Base-by-base conservation (phyloP, 2,329 filamentous ascomycete genomes). In the Pseudocercospora cruenta region DNA sequence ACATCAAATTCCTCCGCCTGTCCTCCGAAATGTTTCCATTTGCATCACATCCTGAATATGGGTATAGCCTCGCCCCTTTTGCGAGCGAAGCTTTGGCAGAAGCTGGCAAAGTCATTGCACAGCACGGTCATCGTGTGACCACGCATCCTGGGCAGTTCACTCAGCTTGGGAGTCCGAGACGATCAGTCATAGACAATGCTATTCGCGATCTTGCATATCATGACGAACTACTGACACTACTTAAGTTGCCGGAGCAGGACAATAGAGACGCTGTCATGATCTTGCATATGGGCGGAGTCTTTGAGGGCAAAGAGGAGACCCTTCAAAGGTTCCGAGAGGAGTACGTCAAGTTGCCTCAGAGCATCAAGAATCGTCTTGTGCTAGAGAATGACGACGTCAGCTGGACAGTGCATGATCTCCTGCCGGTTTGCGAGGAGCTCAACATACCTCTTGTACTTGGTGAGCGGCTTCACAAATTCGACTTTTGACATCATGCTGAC, bases 1-100 rank as follows among this genome's bases (percentile, higher is more conserved):
- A 90, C 45, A 98, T 98, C 79, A 94, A 89, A 71, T 97, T 98
- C 77, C 88, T 98, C 87, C 88, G 94, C 1, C 83, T 98, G 21
- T 96, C 92, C 71, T 96, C 92, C 62, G 94, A 97, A 72, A 97
- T 97, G 91, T 98, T 98, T 70, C 94, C 94, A 0, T 97, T 97
- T 77, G 94, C 94, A 1, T 96, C 92, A 70, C 94, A 98, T 74
- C 85, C 87, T 24, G 90, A 92, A 68, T 90, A 96, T 70, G 94
- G 94, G 0, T 98, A 98, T 78, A 90, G 88, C 71, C 84, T 98
- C 12, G 89, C 88, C 0, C 90, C 91, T 0, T 97, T 97, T 76
- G 94, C 94, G 0, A 87, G 91, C 0, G 89, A 93, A 14, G 88
- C 86, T 0, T 82, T 98, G 9, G 90, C 87, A 2, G 90, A 94